Conservation (phyloP, 352 stramenopile genomes). For the Pythium dissimile region DNA sequence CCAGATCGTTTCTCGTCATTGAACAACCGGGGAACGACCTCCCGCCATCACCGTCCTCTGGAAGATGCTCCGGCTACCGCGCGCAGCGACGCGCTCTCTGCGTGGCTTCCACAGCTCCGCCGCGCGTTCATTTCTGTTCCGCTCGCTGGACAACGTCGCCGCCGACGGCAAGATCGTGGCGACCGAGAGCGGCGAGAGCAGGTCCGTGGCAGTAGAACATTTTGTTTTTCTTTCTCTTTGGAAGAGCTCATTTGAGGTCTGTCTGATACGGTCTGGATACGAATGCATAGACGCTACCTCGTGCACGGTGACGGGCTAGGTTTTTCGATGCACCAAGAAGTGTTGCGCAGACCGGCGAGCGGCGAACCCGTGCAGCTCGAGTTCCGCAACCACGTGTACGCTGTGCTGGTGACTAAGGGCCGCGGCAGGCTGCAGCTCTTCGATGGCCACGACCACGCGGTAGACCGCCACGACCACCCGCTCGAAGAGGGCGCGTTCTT, state of each 20-base stretch:
- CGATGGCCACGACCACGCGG: slow-evolving; percentile 35
- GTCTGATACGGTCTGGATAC: too few species aligned
- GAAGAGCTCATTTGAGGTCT: not conserved
- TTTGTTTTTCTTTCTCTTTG: not conserved
- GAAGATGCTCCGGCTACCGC: not conserved
- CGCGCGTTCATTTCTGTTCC: slow-evolving; percentile 43
- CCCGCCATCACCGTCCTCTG: too few species aligned
- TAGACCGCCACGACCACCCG: slow-evolving; percentile 30
- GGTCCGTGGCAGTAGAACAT: slow-evolving; percentile 24
- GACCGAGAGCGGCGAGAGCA: slow-evolving; percentile 48
- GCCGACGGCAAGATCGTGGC: slow-evolving; percentile 36
- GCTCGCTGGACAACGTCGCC: slow-evolving; percentile 45
- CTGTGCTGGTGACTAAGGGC: slow-evolving; percentile 62
- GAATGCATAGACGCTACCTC: slow-evolving; percentile 62
- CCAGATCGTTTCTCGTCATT: not conserved
- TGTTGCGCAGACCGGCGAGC: slow-evolving; percentile 45
- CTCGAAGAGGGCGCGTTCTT: slow-evolving; percentile 52
- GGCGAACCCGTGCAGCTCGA: slow-evolving; percentile 39
- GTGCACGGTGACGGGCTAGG: slow-evolving; percentile 66
- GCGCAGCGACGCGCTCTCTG: too few species aligned
- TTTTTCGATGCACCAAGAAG: slow-evolving; percentile 77
- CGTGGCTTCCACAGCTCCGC: slow-evolving; percentile 37
- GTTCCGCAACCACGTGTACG: slow-evolving; percentile 79
- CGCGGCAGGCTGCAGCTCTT: slow-evolving; percentile 46
- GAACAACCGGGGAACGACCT: too few species aligned